These are phyloP conservation scores for Ochetophila trinervis DNA, from an alignment of 306 rosid species.

Conservation along the genomic window DNA sequence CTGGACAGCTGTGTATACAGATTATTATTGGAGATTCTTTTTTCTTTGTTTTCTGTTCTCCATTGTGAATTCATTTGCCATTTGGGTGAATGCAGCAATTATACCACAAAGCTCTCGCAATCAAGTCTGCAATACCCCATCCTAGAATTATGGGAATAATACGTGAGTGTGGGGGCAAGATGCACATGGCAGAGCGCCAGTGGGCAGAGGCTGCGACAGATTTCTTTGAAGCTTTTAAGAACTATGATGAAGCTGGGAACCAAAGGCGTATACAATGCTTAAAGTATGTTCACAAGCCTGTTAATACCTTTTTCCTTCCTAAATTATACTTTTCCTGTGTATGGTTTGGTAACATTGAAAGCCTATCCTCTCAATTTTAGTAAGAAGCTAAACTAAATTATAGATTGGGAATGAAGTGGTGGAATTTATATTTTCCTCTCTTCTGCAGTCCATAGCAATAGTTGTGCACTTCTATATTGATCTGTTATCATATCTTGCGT, in stretches of 20 bases:
- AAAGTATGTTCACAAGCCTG: slow-evolving; percentile 47
- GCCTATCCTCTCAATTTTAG: no score
- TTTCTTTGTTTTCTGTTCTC: slow-evolving; percentile 16
- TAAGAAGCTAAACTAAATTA: no score
- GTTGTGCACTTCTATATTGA: not conserved
- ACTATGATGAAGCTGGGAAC: slow-evolving; percentile 66
- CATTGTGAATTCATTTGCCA: slow-evolving; percentile 19
- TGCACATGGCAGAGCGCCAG: slow-evolving; percentile 99
- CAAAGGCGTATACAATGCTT: slow-evolving; percentile 97
- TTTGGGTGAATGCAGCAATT: slow-evolving; percentile 72
- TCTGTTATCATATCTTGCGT: slow-evolving; percentile 10
- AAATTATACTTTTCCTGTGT: not conserved
- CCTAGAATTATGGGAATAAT: slow-evolving; percentile 98
- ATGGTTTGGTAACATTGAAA: no score
- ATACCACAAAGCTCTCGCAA: slow-evolving; percentile 93
- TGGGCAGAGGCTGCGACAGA: slow-evolving; percentile 96
- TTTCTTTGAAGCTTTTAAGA: slow-evolving; percentile 3
- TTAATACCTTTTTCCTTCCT: not conserved
- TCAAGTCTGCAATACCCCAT: slow-evolving; percentile 99
- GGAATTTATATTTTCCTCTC: no score
- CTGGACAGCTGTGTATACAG: no score
- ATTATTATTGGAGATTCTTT: no score
- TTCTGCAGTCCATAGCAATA: not conserved
- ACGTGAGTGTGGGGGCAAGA: slow-evolving; percentile 98
- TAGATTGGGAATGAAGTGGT: no score